These are phyloP conservation scores for Alternaria arbusti DNA, from an alignment of 2,329 filamentous ascomycete species.

Conservation along the genomic window DNA sequence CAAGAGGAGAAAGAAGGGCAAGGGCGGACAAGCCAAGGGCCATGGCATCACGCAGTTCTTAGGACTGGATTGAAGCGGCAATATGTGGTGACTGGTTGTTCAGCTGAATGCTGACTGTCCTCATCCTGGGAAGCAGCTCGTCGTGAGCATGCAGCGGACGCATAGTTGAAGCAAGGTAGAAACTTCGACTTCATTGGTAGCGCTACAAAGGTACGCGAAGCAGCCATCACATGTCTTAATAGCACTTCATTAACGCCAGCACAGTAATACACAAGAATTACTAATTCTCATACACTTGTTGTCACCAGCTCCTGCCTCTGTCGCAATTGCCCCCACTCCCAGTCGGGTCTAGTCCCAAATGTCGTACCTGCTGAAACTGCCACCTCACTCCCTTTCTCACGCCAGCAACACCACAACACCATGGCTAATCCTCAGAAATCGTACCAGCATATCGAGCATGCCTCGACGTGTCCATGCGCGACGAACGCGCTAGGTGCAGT, in stretches of 20 bases:
- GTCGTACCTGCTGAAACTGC: conserved; percentile 4
- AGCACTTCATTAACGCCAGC: not conserved
- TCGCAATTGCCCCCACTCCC: conserved; percentile 1
- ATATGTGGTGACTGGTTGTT: not conserved
- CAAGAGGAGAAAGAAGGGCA: conserved; percentile 53
- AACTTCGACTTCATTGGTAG: not conserved
- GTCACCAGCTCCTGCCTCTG: not conserved
- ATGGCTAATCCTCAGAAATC: conserved; percentile 10
- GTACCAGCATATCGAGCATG: conserved; percentile 16
- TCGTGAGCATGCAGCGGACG: not conserved
- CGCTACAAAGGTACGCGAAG: not conserved
- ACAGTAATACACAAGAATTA: not conserved
- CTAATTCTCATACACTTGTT: not conserved
- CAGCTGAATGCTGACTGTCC: not conserved
- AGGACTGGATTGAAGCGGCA: conserved; percentile 35
- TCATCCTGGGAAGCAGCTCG: not conserved
- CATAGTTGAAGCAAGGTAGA: not conserved
- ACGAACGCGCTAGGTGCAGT: conserved; percentile 12
- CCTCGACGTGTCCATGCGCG: conserved; percentile 8
- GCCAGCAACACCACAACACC: not conserved
- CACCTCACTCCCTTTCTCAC: not conserved
- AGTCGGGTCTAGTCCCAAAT: conserved; percentile 1
- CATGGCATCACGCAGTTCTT: conserved; percentile 47
- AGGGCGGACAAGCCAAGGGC: conserved; percentile 42
- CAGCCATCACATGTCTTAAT: not conserved